Evolutionary conservation across 192 early-diverging fungal species (phyloP).

Genomic region (Rhizophagus prolifer): DNA sequence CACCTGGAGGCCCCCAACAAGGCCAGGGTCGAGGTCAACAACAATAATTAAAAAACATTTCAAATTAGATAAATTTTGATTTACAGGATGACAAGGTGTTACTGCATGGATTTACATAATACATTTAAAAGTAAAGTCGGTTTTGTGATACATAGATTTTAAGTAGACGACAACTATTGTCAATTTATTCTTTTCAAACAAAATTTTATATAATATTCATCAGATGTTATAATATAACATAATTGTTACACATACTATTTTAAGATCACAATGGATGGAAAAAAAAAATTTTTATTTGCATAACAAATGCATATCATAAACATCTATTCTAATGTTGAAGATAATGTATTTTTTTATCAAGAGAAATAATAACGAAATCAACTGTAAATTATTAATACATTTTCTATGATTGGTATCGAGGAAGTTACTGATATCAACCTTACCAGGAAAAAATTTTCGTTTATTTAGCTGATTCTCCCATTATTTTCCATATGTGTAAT

Average conservation of each 20-base stretch:
- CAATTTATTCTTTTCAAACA: no score
- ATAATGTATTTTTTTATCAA: background rate
- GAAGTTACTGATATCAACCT: background rate
- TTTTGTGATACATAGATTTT: no score
- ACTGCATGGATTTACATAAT: no score
- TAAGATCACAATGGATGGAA: no score
- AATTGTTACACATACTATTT: no score
- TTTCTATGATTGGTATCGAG: background rate
- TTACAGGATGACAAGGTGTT: no score
- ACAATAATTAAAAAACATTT: background rate
- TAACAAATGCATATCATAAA: background rate
- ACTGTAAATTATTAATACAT: background rate
- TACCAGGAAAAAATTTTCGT: background rate
- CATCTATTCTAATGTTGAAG: background rate
- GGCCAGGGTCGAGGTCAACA: constrained; percentile 23
- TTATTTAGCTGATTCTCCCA: constrained; percentile 35
- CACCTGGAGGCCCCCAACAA: constrained; percentile 23
- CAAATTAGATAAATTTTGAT: no score
- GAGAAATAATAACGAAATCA: background rate
- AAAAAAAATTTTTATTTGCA: no score
- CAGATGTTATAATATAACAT: no score
- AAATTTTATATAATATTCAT: no score
- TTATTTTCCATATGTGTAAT: constrained; percentile 54
- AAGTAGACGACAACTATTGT: no score
- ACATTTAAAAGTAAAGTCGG: no score